Percentiles rank a stretch among this genome's conserved stretches.
These are phyloP conservation scores for Trichoderma citrinoviride DNA, from an alignment of 2,329 filamentous ascomycete genomes.

Conservation along the genomic window DNA sequence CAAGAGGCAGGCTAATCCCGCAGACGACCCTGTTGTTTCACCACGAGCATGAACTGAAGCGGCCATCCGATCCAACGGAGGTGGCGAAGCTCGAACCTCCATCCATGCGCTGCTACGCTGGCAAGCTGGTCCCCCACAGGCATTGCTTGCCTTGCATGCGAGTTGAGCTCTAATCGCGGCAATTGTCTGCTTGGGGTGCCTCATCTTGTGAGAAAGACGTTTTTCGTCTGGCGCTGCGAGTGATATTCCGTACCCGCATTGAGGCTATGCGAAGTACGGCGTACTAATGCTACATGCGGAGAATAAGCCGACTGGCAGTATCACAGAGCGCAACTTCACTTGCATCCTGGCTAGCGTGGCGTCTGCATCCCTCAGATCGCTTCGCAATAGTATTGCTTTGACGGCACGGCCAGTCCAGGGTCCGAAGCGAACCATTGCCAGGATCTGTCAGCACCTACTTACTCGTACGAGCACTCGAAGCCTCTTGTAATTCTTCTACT, in stretches of 20 bases:
- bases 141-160: neutral
- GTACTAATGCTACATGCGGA: neutral
- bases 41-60: slow-evolving; percentile 19
- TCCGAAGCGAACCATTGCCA: neutral
- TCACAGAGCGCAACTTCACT: neutral
- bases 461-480: neutral
- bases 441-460: neutral
- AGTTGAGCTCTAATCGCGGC: neutral
- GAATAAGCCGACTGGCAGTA: neutral
- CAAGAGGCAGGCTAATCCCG: neutral
- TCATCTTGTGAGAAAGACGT: too few relatives aligned
- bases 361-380: neutral
- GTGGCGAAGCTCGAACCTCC: slow-evolving; percentile 18
- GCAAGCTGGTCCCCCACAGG: neutral
- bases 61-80: slow-evolving; percentile 11
- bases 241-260: too few relatives aligned
- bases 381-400: neutral
- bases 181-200: too few relatives aligned
- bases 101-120: neutral
- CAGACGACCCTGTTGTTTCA: slow-evolving; percentile 8
- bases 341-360: neutral
- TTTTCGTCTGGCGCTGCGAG: too few relatives aligned
- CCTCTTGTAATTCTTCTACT: neutral
- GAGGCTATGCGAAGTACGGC: too few relatives aligned
- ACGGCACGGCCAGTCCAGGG: neutral